Conservation (phyloP, 2,329 filamentous ascomycete species). For the Neonectria magnoliae region DNA sequence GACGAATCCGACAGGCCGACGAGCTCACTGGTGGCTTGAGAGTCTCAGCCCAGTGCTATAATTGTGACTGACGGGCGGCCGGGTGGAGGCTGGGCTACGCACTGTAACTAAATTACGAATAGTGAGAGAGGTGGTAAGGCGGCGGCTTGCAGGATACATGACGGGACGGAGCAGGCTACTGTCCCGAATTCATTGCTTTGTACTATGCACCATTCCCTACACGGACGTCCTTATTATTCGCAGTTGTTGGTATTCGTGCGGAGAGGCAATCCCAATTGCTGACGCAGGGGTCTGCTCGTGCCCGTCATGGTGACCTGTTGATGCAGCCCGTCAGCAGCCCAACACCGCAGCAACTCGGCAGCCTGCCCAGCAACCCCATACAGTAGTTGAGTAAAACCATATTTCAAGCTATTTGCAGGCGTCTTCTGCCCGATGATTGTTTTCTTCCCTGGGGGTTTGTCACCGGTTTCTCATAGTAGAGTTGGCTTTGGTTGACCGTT, state of each 20-base stretch:
- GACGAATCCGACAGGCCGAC: conserved; percentile 20
- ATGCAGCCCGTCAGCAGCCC: conserved; percentile 20
- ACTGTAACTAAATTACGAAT: background rate
- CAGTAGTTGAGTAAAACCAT: background rate
- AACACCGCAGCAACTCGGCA: background rate
- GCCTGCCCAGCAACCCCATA: background rate
- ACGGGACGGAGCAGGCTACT: background rate
- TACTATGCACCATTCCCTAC: background rate
- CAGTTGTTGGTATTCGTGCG: no score
- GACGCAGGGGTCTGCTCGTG: background rate
- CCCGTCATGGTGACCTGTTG: background rate
- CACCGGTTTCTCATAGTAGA: background rate
- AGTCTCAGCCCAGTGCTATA: conserved; percentile 36
- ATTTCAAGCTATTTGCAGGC: background rate
- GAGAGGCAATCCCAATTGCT: background rate
- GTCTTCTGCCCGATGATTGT: background rate
- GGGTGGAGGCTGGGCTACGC: background rate
- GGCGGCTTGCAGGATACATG: background rate
- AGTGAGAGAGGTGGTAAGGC: background rate
- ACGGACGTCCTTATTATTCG: no score
- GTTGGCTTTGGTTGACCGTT: background rate
- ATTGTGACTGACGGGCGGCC: conserved; percentile 29
- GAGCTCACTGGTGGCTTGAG: background rate
- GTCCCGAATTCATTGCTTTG: background rate
- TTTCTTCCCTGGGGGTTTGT: background rate